A percentile compares a stretch with the other conserved stretches of the same genome.
Evolutionary conservation across 805 yeast species (phyloP).

Genomic region (Ogataea nakhonphanomensis): DNA sequence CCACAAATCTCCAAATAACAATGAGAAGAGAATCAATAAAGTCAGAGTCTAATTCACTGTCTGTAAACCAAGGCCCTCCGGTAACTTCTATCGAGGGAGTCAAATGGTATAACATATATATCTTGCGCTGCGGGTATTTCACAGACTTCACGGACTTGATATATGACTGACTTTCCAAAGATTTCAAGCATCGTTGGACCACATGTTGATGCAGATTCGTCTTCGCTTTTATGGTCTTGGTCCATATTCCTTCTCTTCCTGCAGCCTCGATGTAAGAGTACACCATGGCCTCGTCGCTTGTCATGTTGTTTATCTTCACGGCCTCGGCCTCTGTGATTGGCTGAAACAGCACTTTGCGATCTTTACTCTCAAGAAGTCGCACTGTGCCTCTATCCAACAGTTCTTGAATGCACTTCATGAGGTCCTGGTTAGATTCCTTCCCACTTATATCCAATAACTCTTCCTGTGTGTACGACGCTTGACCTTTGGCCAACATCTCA

Average conservation of each 20-base stretch:
- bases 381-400: constrained; percentile 50
- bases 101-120: constrained; percentile 89
- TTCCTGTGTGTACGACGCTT: constrained; percentile 58
- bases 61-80: constrained; percentile 99
- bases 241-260: constrained; percentile 96
- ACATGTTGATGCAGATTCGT: constrained; percentile 90
- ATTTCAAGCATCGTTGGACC: constrained; percentile 78
- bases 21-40: constrained; percentile 80
- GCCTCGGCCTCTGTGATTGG: constrained; percentile 76
- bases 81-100: constrained; percentile 96
- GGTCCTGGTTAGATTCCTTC: constrained; percentile 37
- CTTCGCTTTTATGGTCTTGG: constrained; percentile 82
- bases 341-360: constrained; percentile 61
- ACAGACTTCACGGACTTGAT: constrained; percentile 90
- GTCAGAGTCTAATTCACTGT: constrained; percentile 89
- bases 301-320: constrained; percentile 69
- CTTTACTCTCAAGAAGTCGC: constrained; percentile 65
- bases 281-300: constrained; percentile 84
- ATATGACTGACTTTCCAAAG: constrained; percentile 73
- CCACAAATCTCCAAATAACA: constrained; percentile 84
- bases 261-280: constrained; percentile 89
- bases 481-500: constrained; percentile 53
- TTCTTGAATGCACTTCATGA: constrained; percentile 44
- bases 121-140: constrained; percentile 87
- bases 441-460: constrained; percentile 57